A percentile compares a stretch with the other conserved stretches of the same genome.
Conservation (phyloP, 176 grass and related monocot genomes). For the Zizania latifolia region DNA sequence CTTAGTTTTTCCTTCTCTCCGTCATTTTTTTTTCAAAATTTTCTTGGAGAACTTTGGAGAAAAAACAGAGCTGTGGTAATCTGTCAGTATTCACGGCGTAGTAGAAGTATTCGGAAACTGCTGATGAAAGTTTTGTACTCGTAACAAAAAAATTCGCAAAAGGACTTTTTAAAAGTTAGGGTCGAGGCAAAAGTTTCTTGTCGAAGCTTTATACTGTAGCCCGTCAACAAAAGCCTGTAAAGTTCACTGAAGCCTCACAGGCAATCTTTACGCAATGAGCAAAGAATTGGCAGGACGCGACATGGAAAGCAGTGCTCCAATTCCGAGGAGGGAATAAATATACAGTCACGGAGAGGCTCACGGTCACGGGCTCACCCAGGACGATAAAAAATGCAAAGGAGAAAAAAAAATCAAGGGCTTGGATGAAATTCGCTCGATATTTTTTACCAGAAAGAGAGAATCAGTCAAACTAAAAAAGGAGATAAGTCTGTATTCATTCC, state of each 20-base stretch:
- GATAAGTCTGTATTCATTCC: too few relatives aligned
- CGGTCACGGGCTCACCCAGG: background rate
- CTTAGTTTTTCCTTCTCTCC: too few relatives aligned
- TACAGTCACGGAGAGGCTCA: background rate
- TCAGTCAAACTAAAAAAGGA: too few relatives aligned
- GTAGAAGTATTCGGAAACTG: background rate
- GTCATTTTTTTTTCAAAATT: too few relatives aligned
- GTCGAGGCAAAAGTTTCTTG: background rate
- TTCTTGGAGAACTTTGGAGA: too few relatives aligned
- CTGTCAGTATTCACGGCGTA: too few relatives aligned
- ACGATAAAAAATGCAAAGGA: too few relatives aligned
- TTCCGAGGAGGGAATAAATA: background rate
- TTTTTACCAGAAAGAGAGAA: too few relatives aligned
- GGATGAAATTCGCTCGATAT: too few relatives aligned
- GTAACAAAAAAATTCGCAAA: background rate
- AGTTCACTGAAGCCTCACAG: background rate
- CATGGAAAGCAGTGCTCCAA: conserved; percentile 6
- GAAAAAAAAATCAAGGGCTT: too few relatives aligned
- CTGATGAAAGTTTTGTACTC: background rate
- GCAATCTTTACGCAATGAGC: conserved; percentile 24
- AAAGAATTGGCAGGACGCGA: conserved; percentile 5
- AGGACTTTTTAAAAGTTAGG: background rate
- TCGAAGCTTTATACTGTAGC: conserved; percentile 7
- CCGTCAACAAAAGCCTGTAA: conserved; percentile 3
- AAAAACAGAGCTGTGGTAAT: too few relatives aligned